Conservation (phyloP, 164 flowering plant species). For the Vitis cinerea region DNA sequence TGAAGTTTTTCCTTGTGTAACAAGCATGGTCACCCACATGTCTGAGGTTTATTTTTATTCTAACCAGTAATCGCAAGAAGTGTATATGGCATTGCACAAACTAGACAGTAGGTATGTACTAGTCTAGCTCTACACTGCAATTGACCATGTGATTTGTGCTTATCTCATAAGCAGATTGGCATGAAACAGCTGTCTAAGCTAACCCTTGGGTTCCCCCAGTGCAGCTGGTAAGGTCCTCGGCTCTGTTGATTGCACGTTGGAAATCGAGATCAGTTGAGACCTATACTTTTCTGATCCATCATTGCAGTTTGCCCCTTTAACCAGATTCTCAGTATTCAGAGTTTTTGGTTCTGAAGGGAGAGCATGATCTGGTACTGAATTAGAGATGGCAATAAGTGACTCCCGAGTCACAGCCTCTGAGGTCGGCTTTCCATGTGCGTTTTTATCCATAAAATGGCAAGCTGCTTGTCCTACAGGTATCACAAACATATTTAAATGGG, state of each 20-base stretch:
- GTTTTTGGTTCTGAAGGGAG: constrained; percentile 19
- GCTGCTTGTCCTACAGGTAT: constrained; percentile 8
- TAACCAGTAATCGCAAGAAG: no score
- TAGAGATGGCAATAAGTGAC: constrained; percentile 57
- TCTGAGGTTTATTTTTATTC: no score
- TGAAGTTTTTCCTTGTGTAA: no score
- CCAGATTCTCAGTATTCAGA: constrained; percentile 9
- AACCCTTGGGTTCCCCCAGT: constrained; percentile 11
- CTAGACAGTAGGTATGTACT: no score
- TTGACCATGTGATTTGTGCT: no score
- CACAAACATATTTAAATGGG: neutral
- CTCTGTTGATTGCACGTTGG: constrained; percentile 39
- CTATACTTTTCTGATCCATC: constrained; percentile 36
- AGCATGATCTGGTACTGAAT: constrained; percentile 34
- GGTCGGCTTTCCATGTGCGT: constrained; percentile 26
- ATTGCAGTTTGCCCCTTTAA: constrained; percentile 7
- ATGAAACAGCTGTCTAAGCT: neutral
- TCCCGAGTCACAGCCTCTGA: constrained; percentile 53
- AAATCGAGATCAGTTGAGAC: constrained; percentile 53
- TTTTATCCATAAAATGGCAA: constrained; percentile 46
- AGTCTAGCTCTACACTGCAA: no score
- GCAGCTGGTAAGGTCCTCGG: constrained; percentile 18
- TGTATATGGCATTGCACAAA: no score
- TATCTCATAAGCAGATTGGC: no score
- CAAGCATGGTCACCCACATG: no score